Evolutionary conservation across 2,329 filamentous ascomycete genomes (phyloP).

Genomic region (Colletotrichum paranaense): DNA sequence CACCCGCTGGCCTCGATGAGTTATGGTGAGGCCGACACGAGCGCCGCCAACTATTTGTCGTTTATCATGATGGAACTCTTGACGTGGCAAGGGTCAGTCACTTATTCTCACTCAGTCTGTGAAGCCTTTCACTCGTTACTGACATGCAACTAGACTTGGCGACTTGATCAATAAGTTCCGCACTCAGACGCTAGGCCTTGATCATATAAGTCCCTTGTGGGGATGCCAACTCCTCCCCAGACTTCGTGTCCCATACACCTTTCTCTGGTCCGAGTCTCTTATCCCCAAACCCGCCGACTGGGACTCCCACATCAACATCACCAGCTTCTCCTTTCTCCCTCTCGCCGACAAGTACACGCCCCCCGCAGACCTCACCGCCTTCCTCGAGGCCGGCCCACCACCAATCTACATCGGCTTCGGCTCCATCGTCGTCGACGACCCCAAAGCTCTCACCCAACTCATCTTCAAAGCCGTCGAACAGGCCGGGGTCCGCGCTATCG

Average conservation of each 20-base stretch:
- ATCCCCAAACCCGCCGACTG: conserved; percentile 75
- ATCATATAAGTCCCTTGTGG: conserved; percentile 73
- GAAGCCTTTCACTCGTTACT: not conserved
- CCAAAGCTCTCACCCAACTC: conserved; percentile 65
- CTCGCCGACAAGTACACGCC: conserved; percentile 64
- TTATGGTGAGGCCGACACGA: conserved; percentile 68
- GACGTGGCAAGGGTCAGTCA: conserved; percentile 74
- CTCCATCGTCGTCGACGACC: conserved; percentile 74
- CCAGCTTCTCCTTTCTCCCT: conserved; percentile 72
- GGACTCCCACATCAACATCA: conserved; percentile 68
- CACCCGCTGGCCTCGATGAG: conserved; percentile 73
- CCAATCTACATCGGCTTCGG: conserved; percentile 77
- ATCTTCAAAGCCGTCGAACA: conserved; percentile 69
- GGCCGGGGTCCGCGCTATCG: conserved; percentile 68
- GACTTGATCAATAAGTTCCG: conserved; percentile 80
- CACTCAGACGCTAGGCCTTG: conserved; percentile 69
- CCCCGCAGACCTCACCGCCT: conserved; percentile 61
- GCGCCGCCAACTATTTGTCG: conserved; percentile 74
- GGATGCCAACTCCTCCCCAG: conserved; percentile 73
- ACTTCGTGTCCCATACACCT: conserved; percentile 74
- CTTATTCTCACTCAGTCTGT: not conserved
- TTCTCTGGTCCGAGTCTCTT: conserved; percentile 76
- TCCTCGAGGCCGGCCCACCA: conserved; percentile 65
- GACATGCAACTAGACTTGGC: conserved; percentile 59
- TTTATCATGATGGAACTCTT: conserved; percentile 78